Evolutionary conservation across 805 yeast species (phyloP), one percentile per base, ranked within the genome.

Genomic region (Ogataea salicorniae): DNA sequence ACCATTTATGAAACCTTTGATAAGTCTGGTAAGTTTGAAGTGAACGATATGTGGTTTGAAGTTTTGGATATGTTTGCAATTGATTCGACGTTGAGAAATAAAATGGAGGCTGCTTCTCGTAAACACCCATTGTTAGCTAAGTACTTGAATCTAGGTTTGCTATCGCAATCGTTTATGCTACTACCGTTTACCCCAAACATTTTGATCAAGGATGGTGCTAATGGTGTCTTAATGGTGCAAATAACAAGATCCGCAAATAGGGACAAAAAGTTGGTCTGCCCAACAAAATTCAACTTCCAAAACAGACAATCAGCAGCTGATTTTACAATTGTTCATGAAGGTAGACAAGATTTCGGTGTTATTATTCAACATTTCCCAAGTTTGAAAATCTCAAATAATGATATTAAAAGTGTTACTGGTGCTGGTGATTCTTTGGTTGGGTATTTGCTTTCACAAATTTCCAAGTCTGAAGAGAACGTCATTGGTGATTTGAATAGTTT

Each of bases 401-500:
- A 63, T 0, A 73, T 84, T 13, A 66, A 65, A 29, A 87, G 83
- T 54, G 95, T 86, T 33, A 87, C 92, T 9, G 97, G 96, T 2
- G 95, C 95, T 0, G 97, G 96, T 11, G 96, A 89, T 63, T 75
- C 94, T 0, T 71, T 89, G 39, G 74, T 81, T 29, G 96, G 96
- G 0, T 79, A 74, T 26, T 52, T 89, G 20, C 61, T 79, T 13
- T 68, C 82, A 2, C 71, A 71, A 47, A 50, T 75, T 43, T 63
- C 69, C 2, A 45, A 49, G 17, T 50, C 48, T 11, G 42, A 55
- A 4, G 47, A 44, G 11, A 34, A 37, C n/a, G 41, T 52, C 20
- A 43, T 48, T 37, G 47, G 34, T 16, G 55, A 50, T 34, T 23
- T 58, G 37, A 26, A 15, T 6, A 46, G 42, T 16, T 15, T 34